These are phyloP conservation scores for Teratosphaeriaceae sp. DNA, from an alignment of 2,329 filamentous ascomycete species.

Conservation along the genomic window DNA sequence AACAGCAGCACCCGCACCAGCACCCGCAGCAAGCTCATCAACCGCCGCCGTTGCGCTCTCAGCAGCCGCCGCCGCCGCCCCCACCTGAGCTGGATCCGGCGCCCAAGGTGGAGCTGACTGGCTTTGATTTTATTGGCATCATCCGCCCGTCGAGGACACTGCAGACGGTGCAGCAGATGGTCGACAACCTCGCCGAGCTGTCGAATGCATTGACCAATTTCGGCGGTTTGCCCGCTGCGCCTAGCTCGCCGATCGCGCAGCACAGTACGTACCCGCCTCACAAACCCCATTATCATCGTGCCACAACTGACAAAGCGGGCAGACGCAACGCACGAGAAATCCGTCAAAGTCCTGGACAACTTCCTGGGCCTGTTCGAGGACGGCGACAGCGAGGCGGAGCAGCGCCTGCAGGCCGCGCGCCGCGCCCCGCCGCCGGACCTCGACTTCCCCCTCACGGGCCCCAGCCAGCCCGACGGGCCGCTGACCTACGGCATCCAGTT, in stretches of 20 bases:
- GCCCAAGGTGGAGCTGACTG: constrained; percentile 8
- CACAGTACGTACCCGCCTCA: not conserved
- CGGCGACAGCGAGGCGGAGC: constrained; percentile 12
- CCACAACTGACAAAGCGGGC: not conserved
- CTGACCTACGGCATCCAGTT: constrained; percentile 27
- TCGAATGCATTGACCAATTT: constrained; percentile 22
- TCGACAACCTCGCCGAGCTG: constrained; percentile 19
- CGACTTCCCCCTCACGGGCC: constrained; percentile 8
- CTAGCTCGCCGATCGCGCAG: constrained; percentile 4
- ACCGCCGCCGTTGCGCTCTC: constrained; percentile 3
- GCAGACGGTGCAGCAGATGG: constrained; percentile 20
- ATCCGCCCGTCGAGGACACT: constrained; percentile 12
- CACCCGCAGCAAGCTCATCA: not conserved
- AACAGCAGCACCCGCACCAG: not conserved
- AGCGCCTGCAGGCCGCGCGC: too few species aligned
- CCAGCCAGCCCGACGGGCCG: constrained; percentile 19
- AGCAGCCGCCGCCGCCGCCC: constrained; percentile 1
- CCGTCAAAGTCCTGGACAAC: constrained; percentile 13
- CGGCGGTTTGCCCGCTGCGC: constrained; percentile 17
- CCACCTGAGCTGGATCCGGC: too few species aligned
- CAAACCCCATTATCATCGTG: not conserved
- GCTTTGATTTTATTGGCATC: constrained; percentile 17
- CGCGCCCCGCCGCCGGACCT: constrained; percentile 7
- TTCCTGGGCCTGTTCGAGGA: constrained; percentile 21
- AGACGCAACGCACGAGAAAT: constrained; percentile 1